Evolutionary conservation across 2,329 filamentous ascomycete species (phyloP).

Genomic region (Raffaelea ambrosiae): DNA sequence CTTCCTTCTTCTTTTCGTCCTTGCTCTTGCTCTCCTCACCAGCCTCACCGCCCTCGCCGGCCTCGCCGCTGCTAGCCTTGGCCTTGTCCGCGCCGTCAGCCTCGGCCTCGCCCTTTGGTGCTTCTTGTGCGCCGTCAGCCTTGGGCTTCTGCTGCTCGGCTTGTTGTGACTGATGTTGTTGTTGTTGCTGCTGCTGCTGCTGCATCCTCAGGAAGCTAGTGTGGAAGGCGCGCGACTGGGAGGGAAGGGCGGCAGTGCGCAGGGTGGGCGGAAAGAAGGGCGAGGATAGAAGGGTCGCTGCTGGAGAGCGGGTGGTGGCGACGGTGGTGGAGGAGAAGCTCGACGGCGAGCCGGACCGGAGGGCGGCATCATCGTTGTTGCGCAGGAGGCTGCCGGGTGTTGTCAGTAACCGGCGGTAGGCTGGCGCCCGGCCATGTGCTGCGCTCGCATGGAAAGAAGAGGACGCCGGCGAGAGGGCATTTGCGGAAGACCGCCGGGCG

Average conservation of each 20-base stretch:
- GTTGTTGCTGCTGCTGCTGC: constrained; percentile 20
- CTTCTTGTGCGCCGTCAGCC: constrained; percentile 11
- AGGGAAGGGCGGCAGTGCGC: constrained; percentile 6
- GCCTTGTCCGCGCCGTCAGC: too few species aligned
- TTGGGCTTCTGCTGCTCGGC: constrained; percentile 16
- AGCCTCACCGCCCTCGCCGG: constrained; percentile 27
- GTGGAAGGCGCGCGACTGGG: constrained; percentile 29
- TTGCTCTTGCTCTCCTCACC: constrained; percentile 35
- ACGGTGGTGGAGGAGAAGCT: constrained; percentile 19
- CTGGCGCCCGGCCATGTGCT: constrained; percentile 34
- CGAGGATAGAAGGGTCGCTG: too few species aligned
- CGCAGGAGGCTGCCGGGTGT: constrained; percentile 9
- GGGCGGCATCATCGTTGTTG: constrained; percentile 3
- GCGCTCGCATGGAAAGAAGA: constrained; percentile 26
- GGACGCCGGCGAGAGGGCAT: constrained; percentile 30
- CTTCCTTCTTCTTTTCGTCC: constrained; percentile 31
- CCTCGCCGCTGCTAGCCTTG: constrained; percentile 24
- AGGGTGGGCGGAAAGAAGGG: neutral
- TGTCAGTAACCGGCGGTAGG: constrained; percentile 38
- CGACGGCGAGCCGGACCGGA: constrained; percentile 18
- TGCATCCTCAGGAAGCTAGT: constrained; percentile 8
- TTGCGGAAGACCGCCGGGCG: constrained; percentile 34
- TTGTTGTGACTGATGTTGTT: constrained; percentile 20
- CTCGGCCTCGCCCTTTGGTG: constrained; percentile 23
- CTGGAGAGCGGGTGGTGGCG: neutral